A percentile compares a stretch with the other conserved stretches of the same genome.
These are phyloP conservation scores for Hygrophorus pudorinus DNA, from an alignment of 768 basidiomycete species.

Conservation along the genomic window DNA sequence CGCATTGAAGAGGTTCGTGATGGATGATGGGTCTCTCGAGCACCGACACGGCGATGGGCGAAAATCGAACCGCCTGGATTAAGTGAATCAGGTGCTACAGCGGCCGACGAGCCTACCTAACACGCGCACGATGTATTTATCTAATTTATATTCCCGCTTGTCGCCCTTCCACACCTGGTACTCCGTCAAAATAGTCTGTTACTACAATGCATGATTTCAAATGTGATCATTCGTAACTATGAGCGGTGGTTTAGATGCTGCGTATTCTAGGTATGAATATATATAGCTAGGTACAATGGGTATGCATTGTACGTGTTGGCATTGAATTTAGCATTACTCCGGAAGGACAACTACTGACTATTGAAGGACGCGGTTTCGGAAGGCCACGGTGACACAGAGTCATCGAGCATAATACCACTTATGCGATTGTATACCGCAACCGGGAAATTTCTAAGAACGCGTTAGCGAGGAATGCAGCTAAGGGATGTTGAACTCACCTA, in stretches of 20 bases:
- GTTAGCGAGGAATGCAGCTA: slow-evolving; percentile 8
- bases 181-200: too few species aligned
- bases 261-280: too few species aligned
- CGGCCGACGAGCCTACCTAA: too few species aligned
- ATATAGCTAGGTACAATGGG: background rate
- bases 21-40: background rate
- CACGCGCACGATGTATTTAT: too few species aligned
- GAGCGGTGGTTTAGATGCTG: too few species aligned
- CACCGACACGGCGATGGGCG: background rate
- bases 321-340: too few species aligned
- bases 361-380: slow-evolving; percentile 4
- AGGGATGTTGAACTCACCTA: slow-evolving; percentile 36
- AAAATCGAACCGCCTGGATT: slow-evolving; percentile 4
- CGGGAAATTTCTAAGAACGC: slow-evolving; percentile 50
- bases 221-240: too few species aligned
- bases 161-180: too few species aligned
- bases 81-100: background rate
- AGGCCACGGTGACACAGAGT: slow-evolving; percentile 34
- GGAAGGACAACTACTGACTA: background rate
- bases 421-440: slow-evolving; percentile 73
- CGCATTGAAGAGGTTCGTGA: slow-evolving; percentile 12
- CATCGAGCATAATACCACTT: slow-evolving; percentile 71
- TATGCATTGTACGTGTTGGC: background rate
- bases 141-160: too few species aligned
- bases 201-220: too few species aligned